phyloP scores from a whole-genome alignment of 78 protist species.

The Bigelowiella natans region DNA sequence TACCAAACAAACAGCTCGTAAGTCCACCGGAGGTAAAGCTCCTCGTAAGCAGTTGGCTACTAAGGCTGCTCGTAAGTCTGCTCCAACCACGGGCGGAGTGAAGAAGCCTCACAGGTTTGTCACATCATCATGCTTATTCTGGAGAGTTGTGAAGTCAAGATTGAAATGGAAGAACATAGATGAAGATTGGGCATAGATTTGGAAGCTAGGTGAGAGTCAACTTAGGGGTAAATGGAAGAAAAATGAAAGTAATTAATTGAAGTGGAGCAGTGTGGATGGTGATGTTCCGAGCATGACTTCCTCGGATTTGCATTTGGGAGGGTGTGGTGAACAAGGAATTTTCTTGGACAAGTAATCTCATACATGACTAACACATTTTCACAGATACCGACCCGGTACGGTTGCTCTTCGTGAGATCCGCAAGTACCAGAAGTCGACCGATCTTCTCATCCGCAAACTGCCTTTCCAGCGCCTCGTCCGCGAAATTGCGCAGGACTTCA shows the following conservation, averaged over 20 bases:
- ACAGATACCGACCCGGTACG: not conserved
- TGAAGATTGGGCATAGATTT: no score
- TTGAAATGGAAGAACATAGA: not conserved
- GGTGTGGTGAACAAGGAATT: no score
- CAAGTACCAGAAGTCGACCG: constrained; percentile 70
- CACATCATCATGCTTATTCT: not conserved
- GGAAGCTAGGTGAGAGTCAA: no score
- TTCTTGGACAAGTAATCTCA: no score
- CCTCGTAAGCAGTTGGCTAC: constrained; percentile 33
- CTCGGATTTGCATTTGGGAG: no score
- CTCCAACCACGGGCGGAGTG: constrained; percentile 65
- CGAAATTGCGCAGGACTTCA: constrained; percentile 53
- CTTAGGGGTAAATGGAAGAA: no score
- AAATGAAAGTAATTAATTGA: no score
- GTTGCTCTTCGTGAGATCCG: constrained; percentile 80
- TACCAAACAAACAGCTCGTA: constrained; percentile 4
- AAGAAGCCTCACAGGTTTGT: constrained; percentile 55
- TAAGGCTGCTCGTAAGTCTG: constrained; percentile 61
- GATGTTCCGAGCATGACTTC: no score
- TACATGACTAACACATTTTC: no score
- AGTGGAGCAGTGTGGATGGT: no score
- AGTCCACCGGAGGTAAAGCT: constrained; percentile 29
- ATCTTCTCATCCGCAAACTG: constrained; percentile 62
- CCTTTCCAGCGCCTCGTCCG: constrained; percentile 46
- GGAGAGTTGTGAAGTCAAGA: not conserved